Evolutionary conservation across 768 basidiomycete genomes (phyloP), one percentile per base, ranked within the genome.

Genomic region (Harrya chromipes): DNA sequence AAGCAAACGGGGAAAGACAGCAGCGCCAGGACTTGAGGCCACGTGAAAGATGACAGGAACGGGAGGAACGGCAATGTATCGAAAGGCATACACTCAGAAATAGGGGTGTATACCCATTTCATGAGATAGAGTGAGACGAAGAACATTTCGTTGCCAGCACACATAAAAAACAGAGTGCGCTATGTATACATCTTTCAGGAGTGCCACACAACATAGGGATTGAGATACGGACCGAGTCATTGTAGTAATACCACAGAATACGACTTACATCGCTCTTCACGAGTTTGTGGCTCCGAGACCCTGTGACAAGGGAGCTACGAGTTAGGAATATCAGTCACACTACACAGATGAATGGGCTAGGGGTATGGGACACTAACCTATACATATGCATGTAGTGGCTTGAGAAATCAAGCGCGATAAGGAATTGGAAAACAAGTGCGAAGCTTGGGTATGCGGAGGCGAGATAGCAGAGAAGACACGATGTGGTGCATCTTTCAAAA

Each of bases 381-480:
- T 97, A 97, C 97, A 98, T 99, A 69, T 98, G 97, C 83, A 98
- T 97, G 72, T 98, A 98, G 70, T 98, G 97, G 58, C 92, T 95
- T 60, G 89, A 87, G 67, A 99, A 99, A 68, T 99, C 97, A 49
- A 99, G 82, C 1, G 94, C 83, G 70, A 99, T 99, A 53, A 99
- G 82, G 72, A 90, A 87, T 70, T 97, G 93, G 76, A 99, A 97
- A 43, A 84, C 61, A 29, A 95, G 72, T 4, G 94, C 89, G 54
- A 76, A 90, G n/a, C 70, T 61, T 4, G 94, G 93, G 72, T 97
- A 98, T 44, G 82, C 91, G 10, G 87, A 87, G 16, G 94, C 83
- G 29, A 99, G 82, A 74, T 94, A 97, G 68, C 92, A 95, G 23
- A 99, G 76, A 45, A 99, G 76, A 66, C 94, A 93, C 3, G 94